phyloP scores from a whole-genome alignment of 2,329 filamentous ascomycete genomes.

The Alternaria angustiovoidea region DNA sequence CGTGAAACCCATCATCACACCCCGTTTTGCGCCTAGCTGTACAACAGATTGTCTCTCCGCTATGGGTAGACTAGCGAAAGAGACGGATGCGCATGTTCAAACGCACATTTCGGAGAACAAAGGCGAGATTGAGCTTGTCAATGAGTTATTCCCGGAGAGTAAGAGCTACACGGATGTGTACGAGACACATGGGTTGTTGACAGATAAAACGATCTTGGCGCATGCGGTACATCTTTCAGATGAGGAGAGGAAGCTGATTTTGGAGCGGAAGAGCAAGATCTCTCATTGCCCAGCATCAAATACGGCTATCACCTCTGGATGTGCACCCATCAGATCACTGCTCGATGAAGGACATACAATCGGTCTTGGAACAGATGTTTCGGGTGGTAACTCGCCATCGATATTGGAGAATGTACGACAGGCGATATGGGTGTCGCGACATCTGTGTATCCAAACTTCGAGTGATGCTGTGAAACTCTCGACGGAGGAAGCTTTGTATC shows the following conservation, averaged over 20 bases:
- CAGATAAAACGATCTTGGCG: slow-evolving; percentile 78
- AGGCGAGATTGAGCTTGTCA: slow-evolving; percentile 76
- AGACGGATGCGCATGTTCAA: slow-evolving; percentile 75
- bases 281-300: slow-evolving; percentile 91
- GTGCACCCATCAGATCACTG: slow-evolving; percentile 76
- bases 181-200: slow-evolving; percentile 74
- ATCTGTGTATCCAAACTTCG: slow-evolving; percentile 65
- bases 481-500: slow-evolving; percentile 85
- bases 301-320: slow-evolving; percentile 79
- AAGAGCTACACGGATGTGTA: slow-evolving; percentile 80
- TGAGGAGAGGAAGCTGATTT: slow-evolving; percentile 72
- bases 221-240: slow-evolving; percentile 81
- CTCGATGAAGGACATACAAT: slow-evolving; percentile 78
- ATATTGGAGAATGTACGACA: slow-evolving; percentile 85
- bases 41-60: slow-evolving; percentile 63
- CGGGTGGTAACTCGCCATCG: slow-evolving; percentile 83
- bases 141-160: slow-evolving; percentile 69
- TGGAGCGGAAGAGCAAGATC: slow-evolving; percentile 69
- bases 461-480: slow-evolving; percentile 68
- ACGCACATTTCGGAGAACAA: slow-evolving; percentile 90
- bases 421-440: slow-evolving; percentile 78
- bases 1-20: slow-evolving; percentile 81
- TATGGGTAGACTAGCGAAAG: slow-evolving; percentile 70
- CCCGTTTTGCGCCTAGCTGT: slow-evolving; percentile 67
- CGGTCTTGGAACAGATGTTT: slow-evolving; percentile 90